phyloP scores from a whole-genome alignment of 768 basidiomycete genomes.

The Lentinula boryana region DNA sequence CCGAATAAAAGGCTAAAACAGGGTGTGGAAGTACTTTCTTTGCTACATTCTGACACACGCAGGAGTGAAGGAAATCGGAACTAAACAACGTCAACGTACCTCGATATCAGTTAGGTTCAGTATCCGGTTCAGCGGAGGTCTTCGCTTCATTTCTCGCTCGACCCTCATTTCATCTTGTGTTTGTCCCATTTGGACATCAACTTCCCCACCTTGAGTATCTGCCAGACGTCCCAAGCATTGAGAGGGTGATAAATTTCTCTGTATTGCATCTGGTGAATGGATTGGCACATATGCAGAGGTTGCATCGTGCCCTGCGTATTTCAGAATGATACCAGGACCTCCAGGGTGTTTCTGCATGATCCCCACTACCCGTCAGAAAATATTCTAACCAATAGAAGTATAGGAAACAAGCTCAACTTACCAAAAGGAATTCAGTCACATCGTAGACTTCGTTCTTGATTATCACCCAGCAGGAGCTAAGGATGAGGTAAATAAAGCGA shows the following conservation, averaged over 20 bases:
- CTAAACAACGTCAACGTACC: slow-evolving; percentile 28
- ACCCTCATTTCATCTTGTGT: slow-evolving; percentile 71
- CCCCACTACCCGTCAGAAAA: neutral
- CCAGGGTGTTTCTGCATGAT: slow-evolving; percentile 65
- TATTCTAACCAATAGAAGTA: neutral
- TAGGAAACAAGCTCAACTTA: neutral
- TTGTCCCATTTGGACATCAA: slow-evolving; percentile 36
- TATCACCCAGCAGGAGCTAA: slow-evolving; percentile 80
- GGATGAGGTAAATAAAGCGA: neutral
- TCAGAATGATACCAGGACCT: slow-evolving; percentile 75
- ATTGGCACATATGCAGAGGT: slow-evolving; percentile 72
- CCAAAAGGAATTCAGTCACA: slow-evolving; percentile 73
- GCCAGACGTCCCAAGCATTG: slow-evolving; percentile 71
- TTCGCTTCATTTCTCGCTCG: slow-evolving; percentile 49
- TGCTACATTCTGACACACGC: slow-evolving; percentile 53
- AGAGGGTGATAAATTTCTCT: slow-evolving; percentile 62
- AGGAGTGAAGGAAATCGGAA: neutral
- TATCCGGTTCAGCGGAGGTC: slow-evolving; percentile 64
- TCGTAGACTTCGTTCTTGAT: slow-evolving; percentile 77
- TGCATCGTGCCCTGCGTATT: slow-evolving; percentile 82
- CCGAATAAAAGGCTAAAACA: slow-evolving; percentile 80
- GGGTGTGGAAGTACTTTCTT: slow-evolving; percentile 65
- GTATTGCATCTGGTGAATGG: slow-evolving; percentile 78
- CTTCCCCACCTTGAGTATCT: slow-evolving; percentile 26
- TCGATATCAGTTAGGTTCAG: slow-evolving; percentile 81